A percentile compares a stretch with the other conserved stretches of the same genome.
phyloP scores from a whole-genome alignment of 1,284 basidiomycete species.

The Meira nashicola region DNA sequence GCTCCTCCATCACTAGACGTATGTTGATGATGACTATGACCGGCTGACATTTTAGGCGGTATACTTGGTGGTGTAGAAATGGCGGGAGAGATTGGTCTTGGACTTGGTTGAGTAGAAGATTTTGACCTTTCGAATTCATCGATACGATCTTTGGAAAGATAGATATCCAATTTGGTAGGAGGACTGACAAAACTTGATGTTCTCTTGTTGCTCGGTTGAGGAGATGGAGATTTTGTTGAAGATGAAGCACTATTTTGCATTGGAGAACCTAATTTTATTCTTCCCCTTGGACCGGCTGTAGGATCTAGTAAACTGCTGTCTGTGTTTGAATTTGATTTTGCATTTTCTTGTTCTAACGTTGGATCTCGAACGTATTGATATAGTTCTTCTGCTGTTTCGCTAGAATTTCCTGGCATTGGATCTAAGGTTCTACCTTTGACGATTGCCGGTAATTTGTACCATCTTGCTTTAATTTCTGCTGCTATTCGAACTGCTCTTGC shows the following conservation, averaged over 20 bases:
- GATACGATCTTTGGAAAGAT: conserved; percentile 2
- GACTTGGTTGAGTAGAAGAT: neutral
- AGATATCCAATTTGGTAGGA: conserved; percentile 6
- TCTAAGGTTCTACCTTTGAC: conserved; percentile 26
- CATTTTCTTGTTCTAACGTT: conserved; percentile 60
- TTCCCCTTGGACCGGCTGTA: neutral
- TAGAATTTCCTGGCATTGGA: neutral
- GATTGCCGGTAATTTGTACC: conserved; percentile 61
- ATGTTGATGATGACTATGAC: neutral
- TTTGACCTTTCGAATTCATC: conserved; percentile 3
- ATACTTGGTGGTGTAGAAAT: neutral
- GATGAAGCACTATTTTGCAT: neutral
- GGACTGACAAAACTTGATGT: neutral
- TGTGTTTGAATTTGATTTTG: neutral
- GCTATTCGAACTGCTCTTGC: conserved; percentile 73
- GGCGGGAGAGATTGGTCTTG: neutral
- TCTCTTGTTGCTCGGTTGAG: neutral
- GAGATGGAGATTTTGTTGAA: neutral
- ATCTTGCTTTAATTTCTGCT: conserved; percentile 69
- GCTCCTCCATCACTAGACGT: neutral
- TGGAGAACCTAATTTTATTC: conserved; percentile 4
- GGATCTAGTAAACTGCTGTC: neutral
- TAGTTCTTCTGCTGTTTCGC: conserved; percentile 60
- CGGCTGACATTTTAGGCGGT: neutral
- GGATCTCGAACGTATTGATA: conserved; percentile 65